These are phyloP conservation scores for Hibiscus mutabilis DNA, from an alignment of 345 rosid genomes.

Conservation along the genomic window DNA sequence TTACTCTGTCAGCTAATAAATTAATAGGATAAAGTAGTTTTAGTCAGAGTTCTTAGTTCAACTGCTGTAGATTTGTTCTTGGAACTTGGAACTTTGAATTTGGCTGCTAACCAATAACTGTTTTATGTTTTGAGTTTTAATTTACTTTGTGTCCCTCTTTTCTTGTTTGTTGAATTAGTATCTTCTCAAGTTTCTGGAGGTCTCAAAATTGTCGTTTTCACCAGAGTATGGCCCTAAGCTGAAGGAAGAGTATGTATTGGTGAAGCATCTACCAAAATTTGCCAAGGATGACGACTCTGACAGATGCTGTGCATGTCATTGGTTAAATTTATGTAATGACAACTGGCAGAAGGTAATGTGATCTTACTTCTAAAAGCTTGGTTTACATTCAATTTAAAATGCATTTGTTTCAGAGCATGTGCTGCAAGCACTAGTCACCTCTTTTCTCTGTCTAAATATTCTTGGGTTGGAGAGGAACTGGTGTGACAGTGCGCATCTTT, in stretches of 20 bases:
- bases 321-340: conserved; percentile 88
- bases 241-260: conserved; percentile 92
- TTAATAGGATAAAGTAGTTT: neutral
- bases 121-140: neutral
- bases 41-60: neutral
- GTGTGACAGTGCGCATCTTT: neutral
- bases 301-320: conserved; percentile 63
- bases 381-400: neutral
- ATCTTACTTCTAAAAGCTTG: conserved; percentile 7
- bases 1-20: neutral
- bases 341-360: conserved; percentile 91
- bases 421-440: neutral
- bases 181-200: conserved; percentile 66
- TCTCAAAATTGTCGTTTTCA: conserved; percentile 83
- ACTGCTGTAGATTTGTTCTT: neutral
- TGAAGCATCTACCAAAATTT: conserved; percentile 75
- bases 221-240: conserved; percentile 97
- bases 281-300: conserved; percentile 47
- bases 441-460: neutral
- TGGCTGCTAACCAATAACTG: neutral
- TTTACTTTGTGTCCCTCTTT: neutral
- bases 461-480: neutral
- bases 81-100: neutral
- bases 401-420: neutral
- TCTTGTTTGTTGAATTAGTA: conserved; percentile 10